phyloP scores from a whole-genome alignment of 2,329 filamentous ascomycete genomes.

The Elsinoe batatas region DNA sequence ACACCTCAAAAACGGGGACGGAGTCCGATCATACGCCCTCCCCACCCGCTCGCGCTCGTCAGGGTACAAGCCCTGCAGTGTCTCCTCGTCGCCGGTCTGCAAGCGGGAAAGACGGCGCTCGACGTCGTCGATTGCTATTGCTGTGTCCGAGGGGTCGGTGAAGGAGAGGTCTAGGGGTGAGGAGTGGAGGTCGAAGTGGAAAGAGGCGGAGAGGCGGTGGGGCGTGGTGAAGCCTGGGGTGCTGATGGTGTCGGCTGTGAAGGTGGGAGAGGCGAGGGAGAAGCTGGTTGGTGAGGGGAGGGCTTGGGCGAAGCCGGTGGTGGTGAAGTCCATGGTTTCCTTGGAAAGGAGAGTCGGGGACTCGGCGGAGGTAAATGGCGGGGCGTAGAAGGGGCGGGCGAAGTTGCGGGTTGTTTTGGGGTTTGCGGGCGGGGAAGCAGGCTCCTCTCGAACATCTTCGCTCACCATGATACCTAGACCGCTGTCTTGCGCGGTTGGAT shows the following conservation, averaged over 20 bases:
- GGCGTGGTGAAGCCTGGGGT: conserved; percentile 22
- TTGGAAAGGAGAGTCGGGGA: conserved; percentile 13
- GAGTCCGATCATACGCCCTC: conserved; percentile 10
- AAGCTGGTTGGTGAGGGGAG: conserved; percentile 12
- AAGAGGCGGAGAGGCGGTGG: conserved; percentile 17
- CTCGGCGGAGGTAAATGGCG: conserved; percentile 9
- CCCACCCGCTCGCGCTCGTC: background rate
- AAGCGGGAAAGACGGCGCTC: conserved; percentile 11
- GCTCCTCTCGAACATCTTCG: conserved; percentile 15
- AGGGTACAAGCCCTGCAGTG: background rate
- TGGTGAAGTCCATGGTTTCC: conserved; percentile 6
- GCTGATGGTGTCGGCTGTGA: conserved; percentile 25
- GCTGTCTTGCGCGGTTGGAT: conserved; percentile 19
- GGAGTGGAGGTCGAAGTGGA: background rate
- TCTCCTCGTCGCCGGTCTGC: conserved; percentile 8
- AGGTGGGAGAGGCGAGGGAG: conserved; percentile 25
- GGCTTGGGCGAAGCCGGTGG: background rate
- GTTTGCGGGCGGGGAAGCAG: conserved; percentile 17
- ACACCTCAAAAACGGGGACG: conserved; percentile 3
- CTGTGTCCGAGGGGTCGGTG: background rate
- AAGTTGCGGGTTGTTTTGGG: conserved; percentile 15
- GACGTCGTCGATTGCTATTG: background rate
- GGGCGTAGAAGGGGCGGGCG: conserved; percentile 14
- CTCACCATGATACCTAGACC: conserved; percentile 16
- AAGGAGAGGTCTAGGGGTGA: background rate